phyloP scores from a whole-genome alignment of 371 early-diverging fungal genomes.

The Apophysomyces sp. region DNA sequence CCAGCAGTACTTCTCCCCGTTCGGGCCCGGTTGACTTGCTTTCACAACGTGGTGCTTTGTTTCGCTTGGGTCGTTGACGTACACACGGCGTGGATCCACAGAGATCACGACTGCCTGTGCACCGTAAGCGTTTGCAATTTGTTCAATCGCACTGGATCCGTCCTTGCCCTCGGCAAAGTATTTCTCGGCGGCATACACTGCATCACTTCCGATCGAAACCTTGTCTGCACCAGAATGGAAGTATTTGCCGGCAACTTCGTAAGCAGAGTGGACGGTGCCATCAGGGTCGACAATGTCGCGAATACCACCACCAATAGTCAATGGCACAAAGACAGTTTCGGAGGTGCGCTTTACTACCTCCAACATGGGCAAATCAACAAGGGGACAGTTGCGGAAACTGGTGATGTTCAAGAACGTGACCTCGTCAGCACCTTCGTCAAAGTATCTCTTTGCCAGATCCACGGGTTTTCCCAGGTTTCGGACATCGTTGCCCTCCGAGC shows the following conservation, averaged over 20 bases:
- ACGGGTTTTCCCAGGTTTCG: constrained; percentile 97
- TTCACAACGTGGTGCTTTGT: constrained; percentile 77
- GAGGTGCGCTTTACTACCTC: constrained; percentile 86
- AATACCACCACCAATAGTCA: constrained; percentile 98
- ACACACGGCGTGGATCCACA: constrained; percentile 94
- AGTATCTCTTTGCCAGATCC: constrained; percentile 89
- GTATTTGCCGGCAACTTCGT: constrained; percentile 95
- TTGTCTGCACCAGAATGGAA: constrained; percentile 99
- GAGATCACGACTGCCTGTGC: constrained; percentile 98
- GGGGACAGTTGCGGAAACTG: constrained; percentile 90
- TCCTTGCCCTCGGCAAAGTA: constrained; percentile 61
- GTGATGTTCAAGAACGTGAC: constrained; percentile 97
- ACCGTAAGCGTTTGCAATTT: constrained; percentile 91
- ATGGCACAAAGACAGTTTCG: constrained; percentile 94
- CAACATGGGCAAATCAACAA: constrained; percentile 93
- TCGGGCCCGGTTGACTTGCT: constrained; percentile 78
- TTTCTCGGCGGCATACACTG: constrained; percentile 94
- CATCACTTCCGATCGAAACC: constrained; percentile 97
- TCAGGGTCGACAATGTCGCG: constrained; percentile 87
- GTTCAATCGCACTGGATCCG: constrained; percentile 85
- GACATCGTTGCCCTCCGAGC: constrained; percentile 63
- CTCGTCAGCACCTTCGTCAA: constrained; percentile 96
- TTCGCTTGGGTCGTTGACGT: constrained; percentile 77
- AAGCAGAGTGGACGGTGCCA: constrained; percentile 77
- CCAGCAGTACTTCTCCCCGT: constrained; percentile 94